A percentile compares a stretch with the other conserved stretches of the same genome.
These are phyloP conservation scores for Cutaneotrichosporon cavernicola DNA, from an alignment of 1,284 basidiomycete species.

Conservation along the genomic window DNA sequence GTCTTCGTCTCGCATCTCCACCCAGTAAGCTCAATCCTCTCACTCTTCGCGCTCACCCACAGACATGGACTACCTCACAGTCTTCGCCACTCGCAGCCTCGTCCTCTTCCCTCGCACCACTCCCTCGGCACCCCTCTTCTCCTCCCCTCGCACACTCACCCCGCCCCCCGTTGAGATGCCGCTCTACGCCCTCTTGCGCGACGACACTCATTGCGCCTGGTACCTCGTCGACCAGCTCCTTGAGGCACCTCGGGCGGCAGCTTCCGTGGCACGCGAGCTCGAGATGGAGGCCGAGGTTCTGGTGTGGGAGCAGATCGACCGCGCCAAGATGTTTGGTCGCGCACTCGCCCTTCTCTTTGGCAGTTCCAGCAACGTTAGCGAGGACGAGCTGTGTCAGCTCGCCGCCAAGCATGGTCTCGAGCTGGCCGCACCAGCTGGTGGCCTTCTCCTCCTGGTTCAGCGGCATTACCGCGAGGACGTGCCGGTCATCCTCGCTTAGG, in stretches of 20 bases:
- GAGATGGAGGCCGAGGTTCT: constrained; percentile 39
- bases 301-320: constrained; percentile 44
- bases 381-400: constrained; percentile 30
- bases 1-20: not conserved
- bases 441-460: not conserved
- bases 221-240: constrained; percentile 43
- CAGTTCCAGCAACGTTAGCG: constrained; percentile 21
- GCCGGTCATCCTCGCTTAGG: constrained; percentile 9
- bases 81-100: constrained; percentile 41
- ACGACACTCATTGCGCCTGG: constrained; percentile 38
- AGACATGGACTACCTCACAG: constrained; percentile 47
- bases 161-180: constrained; percentile 39
- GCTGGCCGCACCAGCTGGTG: constrained; percentile 2
- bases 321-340: constrained; percentile 39
- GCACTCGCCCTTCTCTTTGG: constrained; percentile 38
- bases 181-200: constrained; percentile 36
- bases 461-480: constrained; percentile 4
- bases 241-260: constrained; percentile 9
- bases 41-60: not conserved
- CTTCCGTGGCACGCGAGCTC: not conserved
- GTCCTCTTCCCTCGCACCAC: constrained; percentile 35
- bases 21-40: not conserved
- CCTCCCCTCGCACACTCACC: constrained; percentile 1
- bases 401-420: constrained; percentile 26
- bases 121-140: not conserved